A percentile compares a stretch with the other conserved stretches of the same genome.
Conservation (phyloP, 192 early-diverging fungal genomes). For the Coemansia sp. region DNA sequence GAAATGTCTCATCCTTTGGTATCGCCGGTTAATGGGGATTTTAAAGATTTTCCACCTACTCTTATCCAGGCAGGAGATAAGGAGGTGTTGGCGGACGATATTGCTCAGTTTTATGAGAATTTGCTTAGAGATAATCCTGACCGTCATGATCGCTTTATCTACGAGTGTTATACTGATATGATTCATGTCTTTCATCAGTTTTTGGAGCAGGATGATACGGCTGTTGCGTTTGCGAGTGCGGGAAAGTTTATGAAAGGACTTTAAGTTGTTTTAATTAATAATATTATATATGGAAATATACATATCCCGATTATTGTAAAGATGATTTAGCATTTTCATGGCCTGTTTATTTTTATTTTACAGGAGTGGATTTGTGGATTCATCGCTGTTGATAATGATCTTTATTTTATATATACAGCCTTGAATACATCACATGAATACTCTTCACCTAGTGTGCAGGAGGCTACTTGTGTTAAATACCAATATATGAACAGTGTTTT, state of each 20-base stretch:
- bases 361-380: too few relatives aligned
- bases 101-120: slow-evolving; percentile 38
- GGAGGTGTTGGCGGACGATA: slow-evolving; percentile 44
- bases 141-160: slow-evolving; percentile 15
- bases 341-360: too few relatives aligned
- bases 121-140: slow-evolving; percentile 34
- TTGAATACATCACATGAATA: too few relatives aligned
- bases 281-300: neutral
- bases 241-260: slow-evolving; percentile 39
- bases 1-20: slow-evolving; percentile 47
- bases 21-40: slow-evolving; percentile 48
- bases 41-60: slow-evolving; percentile 41
- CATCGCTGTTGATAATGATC: too few relatives aligned
- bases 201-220: slow-evolving; percentile 20
- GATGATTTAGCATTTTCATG: too few relatives aligned
- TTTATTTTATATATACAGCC: too few relatives aligned
- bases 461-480: too few relatives aligned
- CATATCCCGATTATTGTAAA: too few relatives aligned
- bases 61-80: slow-evolving; percentile 49
- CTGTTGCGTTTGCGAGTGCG: slow-evolving; percentile 25
- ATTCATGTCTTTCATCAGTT: slow-evolving; percentile 55
- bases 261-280: neutral
- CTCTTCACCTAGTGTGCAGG: too few relatives aligned
- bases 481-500: too few relatives aligned
- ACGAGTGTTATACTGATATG: slow-evolving; percentile 52